Base-by-base conservation (phyloP, 1,139 yeast genomes). In the Candida sojae region DNA sequence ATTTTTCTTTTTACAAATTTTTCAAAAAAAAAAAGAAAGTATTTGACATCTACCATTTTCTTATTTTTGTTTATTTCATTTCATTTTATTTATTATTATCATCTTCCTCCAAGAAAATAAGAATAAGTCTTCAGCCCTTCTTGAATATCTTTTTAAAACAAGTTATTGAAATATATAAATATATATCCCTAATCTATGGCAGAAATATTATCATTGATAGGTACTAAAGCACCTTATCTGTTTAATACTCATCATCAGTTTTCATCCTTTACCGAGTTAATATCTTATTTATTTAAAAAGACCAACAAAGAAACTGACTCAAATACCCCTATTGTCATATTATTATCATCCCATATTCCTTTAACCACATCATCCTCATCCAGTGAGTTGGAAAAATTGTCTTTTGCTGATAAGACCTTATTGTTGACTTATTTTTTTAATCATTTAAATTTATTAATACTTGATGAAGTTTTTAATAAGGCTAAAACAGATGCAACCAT, bases 391-490 rank as follows among this genome's bases (percentile, higher is more conserved):
- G 68, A 68, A 32, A 40, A 44, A 25, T 56, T 70, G 25, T 23
- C 54, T 6, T 58, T 56, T 46, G 58, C 57, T 10, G 75, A 73
- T 44, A 68, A 71, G 53, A 52, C 53, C 44, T 55, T 73, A 25
- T 59, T 73, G 21, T 60, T 75, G 52, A 63, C 64, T 45, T 72
- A 68, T 61, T 73, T 66, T 53, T 78, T 77, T 58, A 63, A 64
- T 50, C 82, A 78, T 57, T 61, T 75, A 51, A 77, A 75, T 55
- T 56, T 73, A 28, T 58, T 77, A 8, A 65, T 68, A 6, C 59
- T 70, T 21, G 58, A 57, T 26, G 56, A 61, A 11, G 51, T 57
- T 1, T 57, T 55, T 13, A 52, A 62, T 32, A 30, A 43, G 6
- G 51, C 51, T 5, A 55, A 58, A 7, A 57, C 72, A 39, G 64